Percentiles rank a stretch among this genome's conserved stretches.
These are phyloP conservation scores for Cryptosporidium baileyi DNA, from an alignment of 169 alveolate species.

Conservation along the genomic window DNA sequence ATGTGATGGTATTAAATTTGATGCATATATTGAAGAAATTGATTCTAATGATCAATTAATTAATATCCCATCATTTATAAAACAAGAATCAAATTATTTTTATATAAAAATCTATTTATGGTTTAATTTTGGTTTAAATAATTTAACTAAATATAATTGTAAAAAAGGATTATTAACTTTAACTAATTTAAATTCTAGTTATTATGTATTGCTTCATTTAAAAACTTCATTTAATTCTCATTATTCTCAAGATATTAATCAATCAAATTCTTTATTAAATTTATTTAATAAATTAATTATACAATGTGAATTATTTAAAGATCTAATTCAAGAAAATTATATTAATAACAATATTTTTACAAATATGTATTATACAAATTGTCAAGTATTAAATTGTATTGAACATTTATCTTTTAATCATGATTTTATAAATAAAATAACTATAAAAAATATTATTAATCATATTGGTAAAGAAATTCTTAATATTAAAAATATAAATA, in stretches of 20 bases:
- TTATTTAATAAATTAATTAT: not conserved
- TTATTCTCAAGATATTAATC: not conserved
- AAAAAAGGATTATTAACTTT: constrained; percentile 22
- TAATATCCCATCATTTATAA: too few species aligned
- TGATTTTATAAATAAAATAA: not conserved
- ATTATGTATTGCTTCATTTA: constrained; percentile 17
- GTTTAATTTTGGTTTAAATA: constrained; percentile 13
- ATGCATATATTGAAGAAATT: constrained; percentile 10
- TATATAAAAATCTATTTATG: constrained; percentile 9
- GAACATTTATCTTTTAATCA: not conserved
- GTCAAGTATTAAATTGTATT: constrained; percentile 8
- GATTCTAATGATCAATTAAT: not conserved
- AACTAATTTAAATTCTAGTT: not conserved
- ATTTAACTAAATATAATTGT: constrained; percentile 21
- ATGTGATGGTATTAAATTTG: constrained; percentile 34
- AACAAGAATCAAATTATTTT: not conserved
- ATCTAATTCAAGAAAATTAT: not conserved
- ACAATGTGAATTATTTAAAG: not conserved
- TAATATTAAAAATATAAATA: not conserved
- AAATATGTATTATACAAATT: not conserved
- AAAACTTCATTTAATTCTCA: not conserved
- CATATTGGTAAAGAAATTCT: not conserved
- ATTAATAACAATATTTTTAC: not conserved
- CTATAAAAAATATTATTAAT: not conserved
- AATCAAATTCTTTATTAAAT: not conserved